Evolutionary conservation across 164 flowering plant genomes (phyloP).

Genomic region (Malania oleifera): DNA sequence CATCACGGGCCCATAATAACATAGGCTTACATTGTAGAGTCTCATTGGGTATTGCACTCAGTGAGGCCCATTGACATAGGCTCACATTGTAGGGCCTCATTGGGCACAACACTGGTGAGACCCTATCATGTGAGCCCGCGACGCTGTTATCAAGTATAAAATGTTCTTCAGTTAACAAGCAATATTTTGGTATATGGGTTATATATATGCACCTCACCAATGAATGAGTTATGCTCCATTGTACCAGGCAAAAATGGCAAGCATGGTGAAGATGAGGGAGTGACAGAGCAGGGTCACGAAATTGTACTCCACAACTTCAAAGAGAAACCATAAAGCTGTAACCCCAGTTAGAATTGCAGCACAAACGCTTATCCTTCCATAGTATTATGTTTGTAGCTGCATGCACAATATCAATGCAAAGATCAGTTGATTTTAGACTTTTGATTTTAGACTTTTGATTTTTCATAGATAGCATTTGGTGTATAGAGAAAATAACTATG

Average conservation of each 20-base stretch:
- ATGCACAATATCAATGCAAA: background rate
- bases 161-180: no score
- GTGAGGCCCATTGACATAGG: no score
- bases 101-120: no score
- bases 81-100: no score
- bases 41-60: no score
- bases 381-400: slow-evolving; percentile 74
- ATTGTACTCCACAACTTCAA: slow-evolving; percentile 69
- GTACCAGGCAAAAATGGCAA: slow-evolving; percentile 59
- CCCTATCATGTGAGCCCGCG: no score
- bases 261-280: slow-evolving; percentile 48
- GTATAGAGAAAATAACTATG: background rate
- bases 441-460: background rate
- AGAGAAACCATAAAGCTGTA: slow-evolving; percentile 60
- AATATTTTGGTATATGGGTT: no score
- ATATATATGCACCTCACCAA: no score
- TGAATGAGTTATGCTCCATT: slow-evolving; percentile 34
- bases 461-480: background rate
- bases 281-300: slow-evolving; percentile 78
- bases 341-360: slow-evolving; percentile 41
- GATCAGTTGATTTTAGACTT: background rate
- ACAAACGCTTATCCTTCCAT: slow-evolving; percentile 56
- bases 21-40: no score
- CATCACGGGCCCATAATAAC: no score
- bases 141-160: no score